Evolutionary conservation across 2,329 filamentous ascomycete genomes (phyloP), one percentile per base, ranked within the genome.

Genomic region (Ceratocystis alfenasii): DNA sequence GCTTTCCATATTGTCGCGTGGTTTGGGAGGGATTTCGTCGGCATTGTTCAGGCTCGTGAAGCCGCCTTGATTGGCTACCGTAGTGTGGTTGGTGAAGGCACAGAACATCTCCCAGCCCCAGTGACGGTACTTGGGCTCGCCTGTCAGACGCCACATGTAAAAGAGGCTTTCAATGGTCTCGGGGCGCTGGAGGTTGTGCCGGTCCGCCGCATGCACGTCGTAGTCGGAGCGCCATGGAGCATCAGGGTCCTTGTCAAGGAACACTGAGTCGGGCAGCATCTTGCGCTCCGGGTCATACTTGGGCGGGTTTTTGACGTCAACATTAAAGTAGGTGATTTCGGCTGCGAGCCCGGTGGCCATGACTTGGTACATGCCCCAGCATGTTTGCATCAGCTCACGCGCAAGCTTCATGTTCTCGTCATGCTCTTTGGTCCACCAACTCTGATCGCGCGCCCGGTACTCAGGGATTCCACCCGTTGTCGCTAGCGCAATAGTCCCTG

Each of bases 51-150:
- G 79, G 70, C 88, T 92, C 0, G 89, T 90, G 73, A 95, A 97
- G 0, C 91, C 91, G 48, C 86, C 86, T 46, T 85, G 85, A 48
- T 92, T 87, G 55, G 84, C 80, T 1, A 96, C 87, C 5, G 88
- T 84, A 0, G 90, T 95, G 75, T 96, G 83, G 72, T 90, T 87
- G 75, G 93, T 81, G 74, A 99, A 99, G 0, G 87, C 86, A 74
- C 90, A 86, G 78, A 99, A 99, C 87, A 99, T 97, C 71, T 96
- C 87, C 94, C 94, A 99, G 15, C 94, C 94, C 93, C 93, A 97
- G 72, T 96, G 86, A 30, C 94, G 84, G 76, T 99, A 99, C 70
- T 85, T 87, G 48, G 83, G 79, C 69, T 99, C 92, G 30, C 89
- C 90, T 0, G 94, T 99, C 74, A 99, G 95, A 69, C 94, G 87